Percentiles rank a stretch among this genome's conserved stretches.
Evolutionary conservation across 2,329 filamentous ascomycete genomes (phyloP).

Genomic region (Aspergillus viridinutans): DNA sequence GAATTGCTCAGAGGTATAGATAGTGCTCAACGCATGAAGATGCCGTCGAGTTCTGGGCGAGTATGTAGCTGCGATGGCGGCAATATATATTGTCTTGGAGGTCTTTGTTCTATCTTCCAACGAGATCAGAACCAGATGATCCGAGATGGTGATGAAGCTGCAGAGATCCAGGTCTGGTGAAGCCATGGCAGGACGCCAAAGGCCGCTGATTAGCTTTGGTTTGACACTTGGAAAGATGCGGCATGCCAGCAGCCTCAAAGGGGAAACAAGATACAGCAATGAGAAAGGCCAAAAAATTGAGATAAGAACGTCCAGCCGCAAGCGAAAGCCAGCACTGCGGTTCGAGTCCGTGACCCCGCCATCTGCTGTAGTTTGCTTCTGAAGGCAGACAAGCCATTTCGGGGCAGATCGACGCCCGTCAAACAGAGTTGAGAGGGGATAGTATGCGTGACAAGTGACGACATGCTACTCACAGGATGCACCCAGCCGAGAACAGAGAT

Average conservation of each 20-base stretch:
- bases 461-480: not conserved
- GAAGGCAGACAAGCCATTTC: not conserved
- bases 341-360: not conserved
- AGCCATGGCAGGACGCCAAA: slow-evolving; percentile 4
- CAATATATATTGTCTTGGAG: slow-evolving; percentile 3
- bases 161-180: slow-evolving; percentile 6
- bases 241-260: not conserved
- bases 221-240: slow-evolving; percentile 2
- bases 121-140: not conserved
- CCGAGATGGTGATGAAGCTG: slow-evolving; percentile 1
- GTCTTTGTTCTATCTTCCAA: not conserved
- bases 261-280: not conserved
- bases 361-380: not conserved
- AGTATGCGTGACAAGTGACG: not conserved
- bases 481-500: not conserved
- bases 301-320: not conserved
- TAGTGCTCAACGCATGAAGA: not conserved
- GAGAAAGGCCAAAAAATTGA: not conserved
- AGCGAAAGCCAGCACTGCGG: not conserved
- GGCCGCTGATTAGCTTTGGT: slow-evolving; percentile 5
- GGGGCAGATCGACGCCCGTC: not conserved
- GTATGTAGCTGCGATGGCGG: not conserved
- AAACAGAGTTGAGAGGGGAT: not conserved
- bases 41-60: not conserved
- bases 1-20: not conserved